Conservation (phyloP, 306 rosid species). For the Cucurbita ficifolia region DNA sequence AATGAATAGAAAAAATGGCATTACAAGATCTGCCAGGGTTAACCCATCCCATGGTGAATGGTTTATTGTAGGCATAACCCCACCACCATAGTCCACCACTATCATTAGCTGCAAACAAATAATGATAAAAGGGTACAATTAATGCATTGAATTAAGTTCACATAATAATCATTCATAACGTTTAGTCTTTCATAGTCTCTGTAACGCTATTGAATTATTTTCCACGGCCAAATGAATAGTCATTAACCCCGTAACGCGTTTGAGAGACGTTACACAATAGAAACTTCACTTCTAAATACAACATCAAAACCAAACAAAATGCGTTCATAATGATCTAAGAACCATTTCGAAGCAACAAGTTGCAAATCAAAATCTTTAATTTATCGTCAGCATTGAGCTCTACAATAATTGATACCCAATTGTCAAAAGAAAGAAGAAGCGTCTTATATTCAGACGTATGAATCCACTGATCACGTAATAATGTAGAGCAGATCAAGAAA, state of each 20-base stretch:
- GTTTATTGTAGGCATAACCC: slow-evolving; percentile 64
- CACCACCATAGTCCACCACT: slow-evolving; percentile 86
- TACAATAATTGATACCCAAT: too few relatives aligned
- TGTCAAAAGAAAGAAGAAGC: too few relatives aligned
- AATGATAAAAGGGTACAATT: neutral
- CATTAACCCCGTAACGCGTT: neutral
- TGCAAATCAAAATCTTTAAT: neutral
- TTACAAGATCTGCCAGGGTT: slow-evolving; percentile 81
- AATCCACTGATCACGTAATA: neutral
- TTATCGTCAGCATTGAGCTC: neutral
- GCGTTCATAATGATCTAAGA: neutral
- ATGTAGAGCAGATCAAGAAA: neutral
- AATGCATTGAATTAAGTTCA: neutral
- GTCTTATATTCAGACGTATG: neutral
- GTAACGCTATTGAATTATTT: neutral
- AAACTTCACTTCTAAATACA: neutral
- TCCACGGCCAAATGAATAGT: neutral
- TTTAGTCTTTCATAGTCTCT: neutral
- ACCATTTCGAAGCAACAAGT: neutral
- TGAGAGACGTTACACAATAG: neutral
- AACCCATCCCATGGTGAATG: slow-evolving; percentile 98
- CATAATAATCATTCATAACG: neutral
- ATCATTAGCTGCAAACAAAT: slow-evolving; percentile 71
- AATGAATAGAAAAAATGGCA: slow-evolving; percentile 92
- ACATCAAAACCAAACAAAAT: neutral